Evolutionary conservation across 1,284 basidiomycete genomes (phyloP).

Genomic region (Acaromyces ingoldii): DNA sequence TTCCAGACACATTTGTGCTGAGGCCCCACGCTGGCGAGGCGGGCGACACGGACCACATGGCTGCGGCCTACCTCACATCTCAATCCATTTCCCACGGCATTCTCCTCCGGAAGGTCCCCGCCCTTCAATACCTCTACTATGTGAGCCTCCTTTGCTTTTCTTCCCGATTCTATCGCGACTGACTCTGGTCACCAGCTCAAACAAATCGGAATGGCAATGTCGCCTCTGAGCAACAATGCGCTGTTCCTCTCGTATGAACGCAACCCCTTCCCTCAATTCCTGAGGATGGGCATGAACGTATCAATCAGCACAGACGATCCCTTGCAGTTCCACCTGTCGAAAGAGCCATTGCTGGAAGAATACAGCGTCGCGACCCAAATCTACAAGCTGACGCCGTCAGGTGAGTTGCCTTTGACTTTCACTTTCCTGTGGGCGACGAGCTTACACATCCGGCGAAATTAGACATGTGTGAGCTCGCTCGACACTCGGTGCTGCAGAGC

Average conservation of each 20-base stretch:
- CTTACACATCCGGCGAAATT: not conserved
- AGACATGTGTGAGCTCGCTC: conserved; percentile 76
- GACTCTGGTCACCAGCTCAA: conserved; percentile 31
- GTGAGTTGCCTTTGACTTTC: conserved; percentile 6
- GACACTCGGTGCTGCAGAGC: conserved; percentile 91
- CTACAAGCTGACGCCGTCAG: conserved; percentile 46
- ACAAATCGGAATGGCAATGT: conserved; percentile 72
- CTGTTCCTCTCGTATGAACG: conserved; percentile 94
- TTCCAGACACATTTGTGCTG: conserved; percentile 73
- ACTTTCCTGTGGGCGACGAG: not conserved
- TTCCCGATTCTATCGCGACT: not conserved
- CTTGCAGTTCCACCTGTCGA: conserved; percentile 51
- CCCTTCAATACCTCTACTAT: conserved; percentile 71
- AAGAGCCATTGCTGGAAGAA: conserved; percentile 87
- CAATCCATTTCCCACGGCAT: conserved; percentile 99
- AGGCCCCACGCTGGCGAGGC: conserved; percentile 97
- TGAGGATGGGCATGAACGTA: conserved; percentile 92
- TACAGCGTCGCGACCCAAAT: conserved; percentile 84
- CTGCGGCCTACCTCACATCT: conserved; percentile 88
- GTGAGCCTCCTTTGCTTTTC: not conserved
- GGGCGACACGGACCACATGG: conserved; percentile 94
- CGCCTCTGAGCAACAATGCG: conserved; percentile 94
- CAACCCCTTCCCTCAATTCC: conserved; percentile 94
- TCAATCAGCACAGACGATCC: conserved; percentile 95
- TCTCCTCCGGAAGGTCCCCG: conserved; percentile 91